Evolutionary conservation across 257 asterid genomes (phyloP).

Genomic region (Cinchona pubescens): DNA sequence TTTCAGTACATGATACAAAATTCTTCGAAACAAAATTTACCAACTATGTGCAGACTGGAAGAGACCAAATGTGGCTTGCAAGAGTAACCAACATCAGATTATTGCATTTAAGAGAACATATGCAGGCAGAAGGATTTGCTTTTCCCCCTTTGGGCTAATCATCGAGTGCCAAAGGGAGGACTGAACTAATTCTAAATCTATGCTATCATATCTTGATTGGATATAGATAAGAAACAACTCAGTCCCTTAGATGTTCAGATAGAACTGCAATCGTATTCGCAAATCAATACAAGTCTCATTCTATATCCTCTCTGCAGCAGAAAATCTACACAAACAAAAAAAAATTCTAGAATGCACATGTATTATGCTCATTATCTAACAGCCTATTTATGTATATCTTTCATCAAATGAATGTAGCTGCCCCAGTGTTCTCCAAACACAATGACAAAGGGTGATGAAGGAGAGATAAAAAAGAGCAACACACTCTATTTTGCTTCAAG

Average conservation of each 20-base stretch:
- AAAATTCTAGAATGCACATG: background rate
- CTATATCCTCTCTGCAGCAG: background rate
- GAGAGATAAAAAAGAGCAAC: slow-evolving; percentile 29
- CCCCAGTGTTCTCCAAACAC: slow-evolving; percentile 33
- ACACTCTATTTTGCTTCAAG: slow-evolving; percentile 59
- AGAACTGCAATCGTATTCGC: slow-evolving; percentile 57
- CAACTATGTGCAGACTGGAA: background rate
- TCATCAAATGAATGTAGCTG: slow-evolving; percentile 30
- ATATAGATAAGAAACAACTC: slow-evolving; percentile 38
- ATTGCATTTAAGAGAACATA: background rate
- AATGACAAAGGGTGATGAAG: background rate
- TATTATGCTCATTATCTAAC: background rate
- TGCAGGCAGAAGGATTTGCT: background rate
- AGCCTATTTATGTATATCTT: background rate
- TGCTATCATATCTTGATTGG: background rate
- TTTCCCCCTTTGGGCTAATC: background rate
- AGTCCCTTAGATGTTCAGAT: slow-evolving; percentile 79
- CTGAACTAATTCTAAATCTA: background rate
- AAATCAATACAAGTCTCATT: slow-evolving; percentile 68
- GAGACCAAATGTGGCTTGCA: background rate
- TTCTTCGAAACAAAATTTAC: background rate
- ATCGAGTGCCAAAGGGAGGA: background rate
- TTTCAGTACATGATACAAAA: background rate
- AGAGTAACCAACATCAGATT: background rate
- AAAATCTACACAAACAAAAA: background rate